Evolutionary conservation across 192 early-diverging fungal species (phyloP).

Genomic region (Umbelopsis ramanniana): DNA sequence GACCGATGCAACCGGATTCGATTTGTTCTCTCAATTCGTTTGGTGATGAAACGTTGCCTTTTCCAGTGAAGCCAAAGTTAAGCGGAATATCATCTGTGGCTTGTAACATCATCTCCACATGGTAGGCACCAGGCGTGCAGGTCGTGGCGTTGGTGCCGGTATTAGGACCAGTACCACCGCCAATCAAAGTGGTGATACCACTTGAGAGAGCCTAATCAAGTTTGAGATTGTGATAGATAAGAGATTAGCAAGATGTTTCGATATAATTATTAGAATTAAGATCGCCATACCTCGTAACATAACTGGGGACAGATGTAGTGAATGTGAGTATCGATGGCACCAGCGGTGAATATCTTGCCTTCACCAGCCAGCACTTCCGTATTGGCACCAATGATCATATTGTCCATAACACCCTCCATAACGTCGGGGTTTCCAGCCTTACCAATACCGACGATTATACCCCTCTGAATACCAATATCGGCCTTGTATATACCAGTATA

Average conservation of each 20-base stretch:
- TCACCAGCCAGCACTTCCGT: conserved; percentile 95
- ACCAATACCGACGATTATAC: conserved; percentile 89
- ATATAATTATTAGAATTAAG: conserved; percentile 24
- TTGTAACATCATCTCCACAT: conserved; percentile 90
- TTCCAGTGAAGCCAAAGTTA: conserved; percentile 95
- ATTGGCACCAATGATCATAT: conserved; percentile 85
- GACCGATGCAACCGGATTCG: conserved; percentile 82
- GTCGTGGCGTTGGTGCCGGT: conserved; percentile 97
- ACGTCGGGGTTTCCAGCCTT: conserved; percentile 98
- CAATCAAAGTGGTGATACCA: conserved; percentile 85
- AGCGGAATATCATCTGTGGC: conserved; percentile 88
- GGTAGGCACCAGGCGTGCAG: conserved; percentile 84
- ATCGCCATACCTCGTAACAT: conserved; percentile 66
- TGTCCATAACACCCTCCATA: conserved; percentile 90
- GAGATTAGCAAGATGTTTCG: conserved; percentile 7
- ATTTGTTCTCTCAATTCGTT: conserved; percentile 83
- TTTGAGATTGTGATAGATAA: conserved; percentile 35
- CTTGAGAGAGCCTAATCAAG: conserved; percentile 63
- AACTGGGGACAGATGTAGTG: conserved; percentile 97
- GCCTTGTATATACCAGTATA: conserved; percentile 97
- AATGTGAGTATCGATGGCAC: conserved; percentile 92
- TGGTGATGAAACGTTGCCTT: conserved; percentile 80
- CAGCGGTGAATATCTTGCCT: conserved; percentile 90
- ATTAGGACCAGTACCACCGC: conserved; percentile 94
- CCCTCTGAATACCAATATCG: conserved; percentile 92